Percentiles rank a stretch among this genome's conserved stretches.
Conservation (phyloP, 495 filamentous ascomycete genomes). For the Podospora anserina region DNA sequence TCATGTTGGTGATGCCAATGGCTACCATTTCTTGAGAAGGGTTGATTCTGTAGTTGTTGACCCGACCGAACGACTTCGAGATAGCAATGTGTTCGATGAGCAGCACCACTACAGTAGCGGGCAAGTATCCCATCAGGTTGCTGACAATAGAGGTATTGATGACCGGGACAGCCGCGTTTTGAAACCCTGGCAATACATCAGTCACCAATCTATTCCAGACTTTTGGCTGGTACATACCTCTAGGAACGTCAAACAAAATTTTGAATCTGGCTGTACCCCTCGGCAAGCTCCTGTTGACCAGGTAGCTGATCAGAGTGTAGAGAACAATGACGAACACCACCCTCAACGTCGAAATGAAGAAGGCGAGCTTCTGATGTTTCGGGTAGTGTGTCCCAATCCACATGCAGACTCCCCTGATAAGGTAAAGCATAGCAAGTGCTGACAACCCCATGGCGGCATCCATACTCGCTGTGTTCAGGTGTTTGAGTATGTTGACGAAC, state of each 20-base stretch:
- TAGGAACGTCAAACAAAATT: conserved; percentile 73
- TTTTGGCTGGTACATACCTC: conserved; percentile 47
- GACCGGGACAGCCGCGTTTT: conserved; percentile 71
- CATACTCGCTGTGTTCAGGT: conserved; percentile 62
- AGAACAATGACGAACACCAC: conserved; percentile 91
- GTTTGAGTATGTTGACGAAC: conserved; percentile 81
- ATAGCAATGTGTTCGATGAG: conserved; percentile 98
- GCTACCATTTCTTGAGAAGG: conserved; percentile 96
- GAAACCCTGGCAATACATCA: conserved; percentile 57
- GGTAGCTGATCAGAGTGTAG: conserved; percentile 88
- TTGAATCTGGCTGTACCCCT: conserved; percentile 53
- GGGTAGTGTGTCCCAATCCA: conserved; percentile 67
- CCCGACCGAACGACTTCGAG: conserved; percentile 91
- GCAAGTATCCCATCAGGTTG: conserved; percentile 35
- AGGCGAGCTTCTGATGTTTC: conserved; percentile 67
- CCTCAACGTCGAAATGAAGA: conserved; percentile 85
- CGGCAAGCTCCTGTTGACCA: conserved; percentile 63
- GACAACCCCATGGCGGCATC: conserved; percentile 90
- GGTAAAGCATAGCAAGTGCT: conserved; percentile 77
- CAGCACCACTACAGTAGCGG: conserved; percentile 73
- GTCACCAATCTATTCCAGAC: not conserved
- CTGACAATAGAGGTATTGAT: conserved; percentile 48
- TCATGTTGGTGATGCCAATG: conserved; percentile 86
- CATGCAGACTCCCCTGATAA: conserved; percentile 69
- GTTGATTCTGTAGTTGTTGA: conserved; percentile 98